These are phyloP conservation scores for Emmonsiellopsis sp. DNA, from an alignment of 2,329 filamentous ascomycete genomes.

Conservation along the genomic window DNA sequence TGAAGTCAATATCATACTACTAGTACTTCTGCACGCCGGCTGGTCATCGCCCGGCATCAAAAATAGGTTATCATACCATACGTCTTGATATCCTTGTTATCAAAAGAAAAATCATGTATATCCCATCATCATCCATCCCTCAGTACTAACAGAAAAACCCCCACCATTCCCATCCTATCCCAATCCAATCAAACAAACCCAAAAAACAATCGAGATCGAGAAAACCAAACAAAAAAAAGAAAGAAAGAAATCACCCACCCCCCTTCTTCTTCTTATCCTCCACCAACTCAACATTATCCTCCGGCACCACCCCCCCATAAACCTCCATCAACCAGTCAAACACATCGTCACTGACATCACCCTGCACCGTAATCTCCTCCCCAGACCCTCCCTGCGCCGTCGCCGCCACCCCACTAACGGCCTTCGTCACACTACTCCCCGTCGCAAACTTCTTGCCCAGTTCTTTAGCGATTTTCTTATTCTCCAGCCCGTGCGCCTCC, in stretches of 20 bases:
- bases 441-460: conserved; percentile 98
- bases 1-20: background rate
- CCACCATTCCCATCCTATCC: too few relatives aligned
- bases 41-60: too few relatives aligned
- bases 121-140: too few relatives aligned
- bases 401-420: conserved; percentile 55
- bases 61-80: too few relatives aligned
- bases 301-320: conserved; percentile 73
- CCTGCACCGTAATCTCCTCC: conserved; percentile 96
- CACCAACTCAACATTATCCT: conserved; percentile 88
- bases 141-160: too few relatives aligned
- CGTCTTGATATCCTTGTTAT: too few relatives aligned
- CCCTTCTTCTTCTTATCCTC: conserved; percentile 93
- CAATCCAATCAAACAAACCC: background rate
- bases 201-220: background rate
- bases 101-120: too few relatives aligned
- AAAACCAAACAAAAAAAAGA: background rate
- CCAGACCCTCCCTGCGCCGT: conserved; percentile 4
- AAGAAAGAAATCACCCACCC: background rate
- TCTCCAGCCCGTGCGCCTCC: conserved; percentile 79
- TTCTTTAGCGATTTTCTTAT: conserved; percentile 95
- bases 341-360: conserved; percentile 90
- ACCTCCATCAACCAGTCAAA: conserved; percentile 83
- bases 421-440: conserved; percentile 83
- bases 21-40: too few relatives aligned